These are phyloP conservation scores for Saksenaea vasiformis DNA, from an alignment of 371 early-diverging fungal genomes.

Conservation along the genomic window DNA sequence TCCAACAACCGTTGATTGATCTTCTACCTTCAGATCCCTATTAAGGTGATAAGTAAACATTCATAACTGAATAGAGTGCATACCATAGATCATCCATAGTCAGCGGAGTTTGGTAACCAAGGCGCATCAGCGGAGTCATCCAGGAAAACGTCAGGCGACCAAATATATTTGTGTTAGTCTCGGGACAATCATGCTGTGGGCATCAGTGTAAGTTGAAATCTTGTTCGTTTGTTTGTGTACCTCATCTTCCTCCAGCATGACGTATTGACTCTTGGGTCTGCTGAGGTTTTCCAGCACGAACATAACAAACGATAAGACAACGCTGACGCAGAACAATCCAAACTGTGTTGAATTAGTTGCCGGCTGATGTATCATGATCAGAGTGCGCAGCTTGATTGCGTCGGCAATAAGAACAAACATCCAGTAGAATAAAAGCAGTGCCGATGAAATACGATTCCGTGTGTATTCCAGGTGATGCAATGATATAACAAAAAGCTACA, in stretches of 20 bases:
- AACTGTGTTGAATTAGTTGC: conserved; percentile 42
- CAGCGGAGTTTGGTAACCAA: conserved; percentile 78
- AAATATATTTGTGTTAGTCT: conserved; percentile 85
- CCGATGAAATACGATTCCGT: conserved; percentile 65
- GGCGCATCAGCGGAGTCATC: conserved; percentile 88
- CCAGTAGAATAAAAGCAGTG: conserved; percentile 80
- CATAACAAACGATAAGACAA: conserved; percentile 48
- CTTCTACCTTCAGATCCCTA: conserved; percentile 62
- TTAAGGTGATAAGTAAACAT: background rate
- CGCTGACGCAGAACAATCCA: conserved; percentile 33
- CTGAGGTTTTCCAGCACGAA: conserved; percentile 65
- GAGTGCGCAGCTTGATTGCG: conserved; percentile 64
- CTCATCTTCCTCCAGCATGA: conserved; percentile 57
- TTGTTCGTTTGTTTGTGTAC: conserved; percentile 17
- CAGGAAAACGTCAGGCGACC: conserved; percentile 85
- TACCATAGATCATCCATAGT: conserved; percentile 82
- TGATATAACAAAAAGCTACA: conserved; percentile 52
- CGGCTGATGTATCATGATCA: conserved; percentile 34
- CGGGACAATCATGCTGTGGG: conserved; percentile 60
- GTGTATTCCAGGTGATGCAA: conserved; percentile 73
- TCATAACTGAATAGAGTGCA: background rate
- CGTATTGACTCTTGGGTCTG: conserved; percentile 63
- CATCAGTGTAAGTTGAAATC: background rate
- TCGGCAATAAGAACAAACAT: conserved; percentile 54
- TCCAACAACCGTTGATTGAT: conserved; percentile 68